Conservation (phyloP, 1,284 basidiomycete genomes). For the Ceratobasidium sp. region DNA sequence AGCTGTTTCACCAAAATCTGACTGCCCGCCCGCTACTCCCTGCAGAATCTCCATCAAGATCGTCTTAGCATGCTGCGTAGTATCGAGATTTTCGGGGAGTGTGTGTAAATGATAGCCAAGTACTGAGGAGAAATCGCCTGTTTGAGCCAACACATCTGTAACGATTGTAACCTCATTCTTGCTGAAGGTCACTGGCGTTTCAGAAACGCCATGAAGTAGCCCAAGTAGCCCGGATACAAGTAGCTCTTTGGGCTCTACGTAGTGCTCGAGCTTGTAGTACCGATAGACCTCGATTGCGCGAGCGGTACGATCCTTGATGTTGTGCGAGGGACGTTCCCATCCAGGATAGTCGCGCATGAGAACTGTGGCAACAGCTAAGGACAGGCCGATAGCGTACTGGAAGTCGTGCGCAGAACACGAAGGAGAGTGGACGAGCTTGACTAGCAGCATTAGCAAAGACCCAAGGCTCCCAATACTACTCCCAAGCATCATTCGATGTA, state of each 20-base stretch:
- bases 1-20: no score
- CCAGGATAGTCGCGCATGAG: background rate
- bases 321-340: background rate
- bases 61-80: background rate
- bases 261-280: background rate
- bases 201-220: background rate
- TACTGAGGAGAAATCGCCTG: background rate
- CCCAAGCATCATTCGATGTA: background rate
- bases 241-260: background rate
- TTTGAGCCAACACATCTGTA: background rate
- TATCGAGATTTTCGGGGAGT: background rate
- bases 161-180: background rate
- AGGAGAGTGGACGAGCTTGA: slow-evolving; percentile 1
- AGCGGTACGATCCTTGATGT: background rate
- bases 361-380: background rate
- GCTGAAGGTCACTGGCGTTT: background rate
- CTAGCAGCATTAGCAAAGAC: background rate
- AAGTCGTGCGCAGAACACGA: background rate
- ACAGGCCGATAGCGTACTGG: background rate
- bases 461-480: background rate
- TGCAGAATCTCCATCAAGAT: background rate
- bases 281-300: background rate
- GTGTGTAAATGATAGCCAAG: background rate
- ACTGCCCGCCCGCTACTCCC: no score
- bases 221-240: slow-evolving; percentile 4